Evolutionary conservation across 176 grass and related monocot species (phyloP).

Genomic region (Bonia amplexicaulis): DNA sequence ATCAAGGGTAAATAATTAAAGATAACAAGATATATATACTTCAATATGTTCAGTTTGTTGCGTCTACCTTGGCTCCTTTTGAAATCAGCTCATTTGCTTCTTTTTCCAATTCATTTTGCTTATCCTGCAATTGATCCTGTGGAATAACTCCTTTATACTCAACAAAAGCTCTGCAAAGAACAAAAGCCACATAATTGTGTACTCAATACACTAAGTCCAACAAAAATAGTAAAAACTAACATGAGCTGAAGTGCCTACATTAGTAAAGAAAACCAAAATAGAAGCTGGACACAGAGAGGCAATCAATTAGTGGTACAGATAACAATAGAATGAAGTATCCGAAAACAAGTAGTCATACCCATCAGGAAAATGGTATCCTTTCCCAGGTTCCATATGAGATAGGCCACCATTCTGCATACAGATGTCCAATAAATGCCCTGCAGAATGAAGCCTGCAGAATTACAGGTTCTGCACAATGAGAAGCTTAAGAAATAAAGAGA

Average conservation of each 20-base stretch:
- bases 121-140: constrained; percentile 48
- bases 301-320: not conserved
- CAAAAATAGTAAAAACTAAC: constrained; percentile 3
- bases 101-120: constrained; percentile 58
- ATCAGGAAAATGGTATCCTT: constrained; percentile 84
- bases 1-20: constrained; percentile 12
- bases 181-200: not conserved
- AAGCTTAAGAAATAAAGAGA: not conserved
- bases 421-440: constrained; percentile 85
- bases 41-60: not conserved
- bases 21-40: not conserved
- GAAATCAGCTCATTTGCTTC: constrained; percentile 71
- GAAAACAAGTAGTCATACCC: constrained; percentile 42
- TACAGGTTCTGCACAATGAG: not conserved
- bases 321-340: not conserved
- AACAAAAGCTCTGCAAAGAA: constrained; percentile 47
- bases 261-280: not conserved
- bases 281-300: not conserved
- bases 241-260: not conserved
- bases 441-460: constrained; percentile 80
- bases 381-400: constrained; percentile 59
- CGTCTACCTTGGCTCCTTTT: constrained; percentile 54
- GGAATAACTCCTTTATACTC: constrained; percentile 80
- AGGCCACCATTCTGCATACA: constrained; percentile 55
- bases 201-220: not conserved